A percentile compares a stretch with the other conserved stretches of the same genome.
Evolutionary conservation across 2,329 filamentous ascomycete genomes (phyloP).

Genomic region (Uncinocarpus reesii): DNA sequence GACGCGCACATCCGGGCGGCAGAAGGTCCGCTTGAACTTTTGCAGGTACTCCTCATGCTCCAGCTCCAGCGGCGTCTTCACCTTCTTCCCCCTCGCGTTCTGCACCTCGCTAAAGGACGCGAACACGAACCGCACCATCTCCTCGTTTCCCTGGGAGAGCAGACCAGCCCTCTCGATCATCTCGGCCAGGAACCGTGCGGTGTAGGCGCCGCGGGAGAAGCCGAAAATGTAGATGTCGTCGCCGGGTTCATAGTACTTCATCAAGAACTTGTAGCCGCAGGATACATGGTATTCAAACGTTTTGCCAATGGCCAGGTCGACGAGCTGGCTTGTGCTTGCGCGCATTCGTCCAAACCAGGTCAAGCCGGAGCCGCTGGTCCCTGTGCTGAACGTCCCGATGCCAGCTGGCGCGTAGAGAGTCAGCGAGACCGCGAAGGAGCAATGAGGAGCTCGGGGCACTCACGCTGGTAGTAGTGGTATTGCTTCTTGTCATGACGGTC

Average conservation of each 20-base stretch:
- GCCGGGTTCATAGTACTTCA: conserved; percentile 44
- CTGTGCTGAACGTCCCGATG: conserved; percentile 18
- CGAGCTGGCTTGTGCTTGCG: conserved; percentile 13
- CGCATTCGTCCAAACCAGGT: conserved; percentile 14
- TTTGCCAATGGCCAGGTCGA: conserved; percentile 18
- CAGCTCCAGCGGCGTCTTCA: conserved; percentile 16
- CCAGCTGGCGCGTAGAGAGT: conserved; percentile 14
- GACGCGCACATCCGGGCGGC: conserved; percentile 37
- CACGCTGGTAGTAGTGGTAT: conserved; percentile 20
- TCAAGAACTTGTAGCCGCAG: conserved; percentile 45
- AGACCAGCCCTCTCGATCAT: conserved; percentile 44
- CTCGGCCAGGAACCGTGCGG: conserved; percentile 44
- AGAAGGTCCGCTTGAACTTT: conserved; percentile 43
- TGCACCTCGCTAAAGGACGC: conserved; percentile 25
- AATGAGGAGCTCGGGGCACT: no score
- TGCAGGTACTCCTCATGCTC: conserved; percentile 25
- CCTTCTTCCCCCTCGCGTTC: conserved; percentile 25
- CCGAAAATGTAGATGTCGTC: conserved; percentile 48
- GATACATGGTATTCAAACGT: conserved; percentile 45
- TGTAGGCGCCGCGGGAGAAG: conserved; percentile 45
- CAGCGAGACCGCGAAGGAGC: not conserved
- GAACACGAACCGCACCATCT: conserved; percentile 45
- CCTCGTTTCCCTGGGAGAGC: conserved; percentile 44
- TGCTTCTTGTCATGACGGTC: conserved; percentile 25
- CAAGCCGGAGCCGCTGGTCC: conserved; percentile 11